Evolutionary conservation across 164 flowering plant species (phyloP), one percentile per base, ranked within the genome.

Genomic region (Saururus chinensis): DNA sequence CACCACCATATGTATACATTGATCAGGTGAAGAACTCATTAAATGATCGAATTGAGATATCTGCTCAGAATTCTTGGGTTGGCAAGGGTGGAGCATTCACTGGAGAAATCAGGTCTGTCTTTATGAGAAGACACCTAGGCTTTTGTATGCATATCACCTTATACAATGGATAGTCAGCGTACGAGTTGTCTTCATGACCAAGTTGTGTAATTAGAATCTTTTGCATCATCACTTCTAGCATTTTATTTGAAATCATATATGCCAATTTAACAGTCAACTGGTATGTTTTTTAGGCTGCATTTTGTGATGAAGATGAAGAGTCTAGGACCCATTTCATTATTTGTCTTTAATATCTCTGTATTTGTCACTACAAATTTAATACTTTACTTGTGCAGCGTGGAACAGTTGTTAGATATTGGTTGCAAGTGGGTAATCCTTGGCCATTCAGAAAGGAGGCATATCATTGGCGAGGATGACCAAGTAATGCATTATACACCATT

Each of bases 41-140:
- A 53, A 80, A 85, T 22, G 87, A 79, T 63, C 74, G 82, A 60
- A 75, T 93, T 70, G 97, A 88, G 66, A 68, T 93, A 72, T 82
- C 97, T 70, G 90, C 88, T 61, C 98, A 93, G 70, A 93, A 93
- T 73, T 88, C 88, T 68, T 93, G 98, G 98, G 76, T 80, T 64
- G 86, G 97, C 56, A 93, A 93, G 71, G 98, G 98, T 62, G 98
- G 98, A 40, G 98, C 97, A 61, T 93, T 86, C 72, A 93, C 98
- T 0, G 98, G 98, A 73, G 97, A 93, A 81, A 93, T 93, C 83
- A 93, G 98, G 98, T 89, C 62, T 21, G 22, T 57, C 21, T 57
- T n/a, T 51, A 17, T 0, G 37, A 45, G 49, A n/a, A 17, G 49
- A 12, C 14, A 45, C 11, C 2, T 45, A 17, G 49, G 2, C 17